phyloP scores from a whole-genome alignment of 768 basidiomycete genomes.

The Coprinopsis sp. region DNA sequence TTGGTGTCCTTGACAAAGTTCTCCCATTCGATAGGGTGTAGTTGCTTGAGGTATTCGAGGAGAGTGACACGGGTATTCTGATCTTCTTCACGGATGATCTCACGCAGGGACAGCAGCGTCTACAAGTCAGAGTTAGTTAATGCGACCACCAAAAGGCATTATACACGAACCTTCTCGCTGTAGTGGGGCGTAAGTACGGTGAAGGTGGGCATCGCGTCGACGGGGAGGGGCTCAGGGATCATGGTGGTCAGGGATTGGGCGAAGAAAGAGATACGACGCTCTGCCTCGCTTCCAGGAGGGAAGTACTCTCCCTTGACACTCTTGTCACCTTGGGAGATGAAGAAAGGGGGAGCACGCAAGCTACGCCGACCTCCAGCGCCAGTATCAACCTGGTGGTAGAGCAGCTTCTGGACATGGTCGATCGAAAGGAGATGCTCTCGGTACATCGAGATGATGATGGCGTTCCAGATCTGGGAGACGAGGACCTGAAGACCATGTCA shows the following conservation, averaged over 20 bases:
- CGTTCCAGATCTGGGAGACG: constrained; percentile 99
- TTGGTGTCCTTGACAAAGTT: constrained; percentile 99
- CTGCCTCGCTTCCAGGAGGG: constrained; percentile 91
- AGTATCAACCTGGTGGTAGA: constrained; percentile 93
- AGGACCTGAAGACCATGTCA: constrained; percentile 58
- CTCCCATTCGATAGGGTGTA: constrained; percentile 98
- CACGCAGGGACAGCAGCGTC: constrained; percentile 93
- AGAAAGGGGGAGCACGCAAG: constrained; percentile 94
- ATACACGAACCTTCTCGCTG: constrained; percentile 77
- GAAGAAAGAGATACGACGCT: constrained; percentile 97
- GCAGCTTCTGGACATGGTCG: constrained; percentile 95
- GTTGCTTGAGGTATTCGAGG: constrained; percentile 95
- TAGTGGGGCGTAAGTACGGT: constrained; percentile 98
- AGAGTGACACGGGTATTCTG: constrained; percentile 96
- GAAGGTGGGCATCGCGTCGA: constrained; percentile 99
- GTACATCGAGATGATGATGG: constrained; percentile 99
- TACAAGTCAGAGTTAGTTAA: constrained; percentile 22
- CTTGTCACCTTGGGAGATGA: constrained; percentile 92
- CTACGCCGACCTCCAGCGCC: constrained; percentile 80
- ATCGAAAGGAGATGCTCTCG: constrained; percentile 98
- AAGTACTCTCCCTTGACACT: constrained; percentile 82
- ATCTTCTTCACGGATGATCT: constrained; percentile 98
- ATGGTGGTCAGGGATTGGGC: constrained; percentile 96
- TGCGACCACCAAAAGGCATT: background rate
- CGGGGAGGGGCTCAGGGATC: constrained; percentile 88